Evolutionary conservation across 768 basidiomycete species (phyloP).

Genomic region (Pleurotus platypus): DNA sequence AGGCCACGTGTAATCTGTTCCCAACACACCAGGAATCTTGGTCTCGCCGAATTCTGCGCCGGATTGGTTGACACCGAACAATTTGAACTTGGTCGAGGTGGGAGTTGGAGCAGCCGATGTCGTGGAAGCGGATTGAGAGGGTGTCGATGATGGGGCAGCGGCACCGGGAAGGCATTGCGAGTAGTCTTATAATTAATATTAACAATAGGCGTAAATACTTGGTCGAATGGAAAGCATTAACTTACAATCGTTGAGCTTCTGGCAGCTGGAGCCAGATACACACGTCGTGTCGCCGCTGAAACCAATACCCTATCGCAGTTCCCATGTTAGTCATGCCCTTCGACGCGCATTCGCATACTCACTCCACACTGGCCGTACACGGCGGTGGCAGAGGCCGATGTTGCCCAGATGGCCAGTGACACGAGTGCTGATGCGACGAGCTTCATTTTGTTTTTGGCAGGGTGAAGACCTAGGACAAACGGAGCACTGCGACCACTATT

Average conservation of each 20-base stretch:
- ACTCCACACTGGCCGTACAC: conserved; percentile 54
- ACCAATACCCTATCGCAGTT: conserved; percentile 27
- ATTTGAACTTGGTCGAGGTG: conserved; percentile 52
- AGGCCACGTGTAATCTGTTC: conserved; percentile 50
- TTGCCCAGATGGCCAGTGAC: conserved; percentile 27
- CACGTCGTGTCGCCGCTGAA: conserved; percentile 44
- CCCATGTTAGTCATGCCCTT: conserved; percentile 6
- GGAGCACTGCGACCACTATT: too few species aligned
- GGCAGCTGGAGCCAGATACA: conserved; percentile 40
- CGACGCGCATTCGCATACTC: conserved; percentile 12
- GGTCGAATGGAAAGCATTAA: neutral
- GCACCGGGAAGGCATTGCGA: conserved; percentile 42
- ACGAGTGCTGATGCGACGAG: conserved; percentile 25
- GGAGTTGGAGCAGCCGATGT: conserved; percentile 21
- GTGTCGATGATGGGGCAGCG: conserved; percentile 22
- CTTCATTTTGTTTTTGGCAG: conserved; percentile 21
- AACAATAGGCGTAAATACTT: too few species aligned
- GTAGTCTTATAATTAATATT: conserved; percentile 29
- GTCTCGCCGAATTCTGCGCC: conserved; percentile 59
- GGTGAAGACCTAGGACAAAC: too few species aligned
- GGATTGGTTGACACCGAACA: conserved; percentile 60
- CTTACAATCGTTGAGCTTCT: conserved; percentile 38
- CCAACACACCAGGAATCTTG: conserved; percentile 39
- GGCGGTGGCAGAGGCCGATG: conserved; percentile 28
- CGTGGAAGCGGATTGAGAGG: conserved; percentile 23